Base-by-base conservation (phyloP, 2,329 filamentous ascomycete species). In the Berkeleyomyces rouxiae region DNA sequence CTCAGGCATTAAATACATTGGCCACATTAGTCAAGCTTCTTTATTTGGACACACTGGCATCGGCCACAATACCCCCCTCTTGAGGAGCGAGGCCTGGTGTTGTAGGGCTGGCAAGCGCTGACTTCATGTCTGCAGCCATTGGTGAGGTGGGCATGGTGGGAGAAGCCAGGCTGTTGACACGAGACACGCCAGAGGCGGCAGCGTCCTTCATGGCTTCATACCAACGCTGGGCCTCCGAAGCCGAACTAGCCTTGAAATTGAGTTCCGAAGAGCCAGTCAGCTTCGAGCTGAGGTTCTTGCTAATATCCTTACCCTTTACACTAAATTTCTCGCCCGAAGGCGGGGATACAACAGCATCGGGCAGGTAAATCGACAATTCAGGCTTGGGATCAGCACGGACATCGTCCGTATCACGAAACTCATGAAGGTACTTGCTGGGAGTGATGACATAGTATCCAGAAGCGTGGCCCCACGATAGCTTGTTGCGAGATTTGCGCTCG, bases 281-380 rank as follows among this genome's bases (percentile, higher is more conserved):
- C 71, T 90, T 92, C 76, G 85, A 87, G 69, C 86, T 85, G 66
- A 96, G 75, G 66, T 86, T 87, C 71, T 88, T 87, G 69, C 85
- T 86, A 63, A 86, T 83, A 71, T 99, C 91, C 74, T 97, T 97
- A 73, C 93, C 93, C 77, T 96, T 96, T 73, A 99, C 80, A 70
- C 84, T 89, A 79, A 99, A 97, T 74, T 95, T 96, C 65, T 86
- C 82, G 61, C 87, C 90, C 67, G 79, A 84, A 10, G 82, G 81
- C 0, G 75, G 70, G 64, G 90, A 89, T 63, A 97, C 82, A 55
- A 85, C 74, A 68, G 92, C 95, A 68, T 99, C 93, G 9, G 93
- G 91, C 0, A 99, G 83, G 73, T 92, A 97, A 67, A 99, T 83
- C 11, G 88, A 93, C 47, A 93, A 78, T 72, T 99, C 92, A 0